phyloP scores from a whole-genome alignment of 2,329 filamentous ascomycete species.

The Fusarium concolor region DNA sequence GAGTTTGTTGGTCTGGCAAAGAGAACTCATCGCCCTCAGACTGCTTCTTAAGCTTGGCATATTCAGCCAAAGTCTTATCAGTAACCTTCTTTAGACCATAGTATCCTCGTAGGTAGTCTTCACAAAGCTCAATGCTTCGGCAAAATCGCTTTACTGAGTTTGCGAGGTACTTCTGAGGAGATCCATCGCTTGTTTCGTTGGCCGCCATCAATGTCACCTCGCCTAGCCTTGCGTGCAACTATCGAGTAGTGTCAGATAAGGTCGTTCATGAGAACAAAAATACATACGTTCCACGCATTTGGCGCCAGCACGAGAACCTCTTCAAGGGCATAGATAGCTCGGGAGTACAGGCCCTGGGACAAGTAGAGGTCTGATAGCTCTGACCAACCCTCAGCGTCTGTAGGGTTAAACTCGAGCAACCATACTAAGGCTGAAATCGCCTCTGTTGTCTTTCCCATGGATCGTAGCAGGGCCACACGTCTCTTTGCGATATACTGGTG shows the following conservation, averaged over 20 bases:
- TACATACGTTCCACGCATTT: constrained; percentile 92
- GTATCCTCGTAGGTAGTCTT: constrained; percentile 90
- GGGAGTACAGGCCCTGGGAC: constrained; percentile 79
- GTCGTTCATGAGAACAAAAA: constrained; percentile 2
- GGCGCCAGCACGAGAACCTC: constrained; percentile 88
- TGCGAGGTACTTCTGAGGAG: constrained; percentile 66
- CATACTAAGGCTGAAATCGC: constrained; percentile 79
- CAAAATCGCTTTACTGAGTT: constrained; percentile 88
- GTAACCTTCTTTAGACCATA: constrained; percentile 84
- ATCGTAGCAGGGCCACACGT: constrained; percentile 81
- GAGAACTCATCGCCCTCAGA: constrained; percentile 62
- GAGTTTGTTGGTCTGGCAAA: constrained; percentile 66
- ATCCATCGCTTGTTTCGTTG: constrained; percentile 55
- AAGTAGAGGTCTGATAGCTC: constrained; percentile 91
- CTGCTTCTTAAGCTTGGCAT: constrained; percentile 58
- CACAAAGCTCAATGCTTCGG: constrained; percentile 91
- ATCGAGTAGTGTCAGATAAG: constrained; percentile 39
- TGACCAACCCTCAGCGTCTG: constrained; percentile 92
- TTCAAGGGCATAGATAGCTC: constrained; percentile 89
- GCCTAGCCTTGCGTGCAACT: constrained; percentile 89
- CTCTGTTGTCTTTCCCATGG: constrained; percentile 75
- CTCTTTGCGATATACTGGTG: constrained; percentile 86
- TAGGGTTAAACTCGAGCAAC: constrained; percentile 85
- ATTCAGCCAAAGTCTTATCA: constrained; percentile 60
- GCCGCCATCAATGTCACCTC: constrained; percentile 83